phyloP scores from a whole-genome alignment of 2,329 filamentous ascomycete genomes.

The Gliomastix tumulicola region DNA sequence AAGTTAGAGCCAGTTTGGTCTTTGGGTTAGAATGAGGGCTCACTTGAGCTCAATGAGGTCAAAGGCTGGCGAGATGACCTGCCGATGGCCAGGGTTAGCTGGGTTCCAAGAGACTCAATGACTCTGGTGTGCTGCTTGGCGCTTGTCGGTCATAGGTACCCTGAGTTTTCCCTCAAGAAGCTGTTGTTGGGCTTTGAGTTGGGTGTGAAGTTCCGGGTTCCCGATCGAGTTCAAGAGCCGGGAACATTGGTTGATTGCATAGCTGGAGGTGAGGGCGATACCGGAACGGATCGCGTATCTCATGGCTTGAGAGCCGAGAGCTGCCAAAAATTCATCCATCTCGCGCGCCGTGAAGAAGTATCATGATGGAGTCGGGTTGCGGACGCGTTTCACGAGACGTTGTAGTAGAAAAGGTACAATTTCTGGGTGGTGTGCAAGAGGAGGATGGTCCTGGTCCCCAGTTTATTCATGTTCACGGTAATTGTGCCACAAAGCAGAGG shows the following conservation, averaged over 20 bases:
- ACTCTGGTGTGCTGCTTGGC: too few relatives aligned
- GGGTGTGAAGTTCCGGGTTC: conserved; percentile 57
- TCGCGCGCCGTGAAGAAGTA: background rate
- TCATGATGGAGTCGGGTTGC: too few relatives aligned
- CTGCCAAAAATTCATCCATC: conserved; percentile 63
- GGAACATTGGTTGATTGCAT: conserved; percentile 76
- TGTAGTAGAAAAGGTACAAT: too few relatives aligned
- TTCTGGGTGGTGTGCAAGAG: too few relatives aligned
- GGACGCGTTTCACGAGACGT: too few relatives aligned
- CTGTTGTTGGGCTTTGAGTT: conserved; percentile 65
- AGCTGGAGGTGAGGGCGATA: conserved; percentile 76
- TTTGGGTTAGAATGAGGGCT: conserved; percentile 13
- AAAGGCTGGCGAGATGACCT: conserved; percentile 85
- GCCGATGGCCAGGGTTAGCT: conserved; percentile 1
- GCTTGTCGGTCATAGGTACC: too few relatives aligned
- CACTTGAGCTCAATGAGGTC: conserved; percentile 89
- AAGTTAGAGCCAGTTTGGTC: too few relatives aligned
- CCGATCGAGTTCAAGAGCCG: conserved; percentile 72
- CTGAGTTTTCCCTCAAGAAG: conserved; percentile 81
- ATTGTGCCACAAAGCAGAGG: too few relatives aligned
- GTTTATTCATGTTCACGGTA: too few relatives aligned
- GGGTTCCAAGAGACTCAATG: background rate
- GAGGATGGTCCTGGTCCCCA: too few relatives aligned
- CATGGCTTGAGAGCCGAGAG: conserved; percentile 64
- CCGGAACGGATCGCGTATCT: conserved; percentile 89